These are phyloP conservation scores for Cladobotryum protrusum DNA, from an alignment of 2,329 filamentous ascomycete species.

Conservation along the genomic window DNA sequence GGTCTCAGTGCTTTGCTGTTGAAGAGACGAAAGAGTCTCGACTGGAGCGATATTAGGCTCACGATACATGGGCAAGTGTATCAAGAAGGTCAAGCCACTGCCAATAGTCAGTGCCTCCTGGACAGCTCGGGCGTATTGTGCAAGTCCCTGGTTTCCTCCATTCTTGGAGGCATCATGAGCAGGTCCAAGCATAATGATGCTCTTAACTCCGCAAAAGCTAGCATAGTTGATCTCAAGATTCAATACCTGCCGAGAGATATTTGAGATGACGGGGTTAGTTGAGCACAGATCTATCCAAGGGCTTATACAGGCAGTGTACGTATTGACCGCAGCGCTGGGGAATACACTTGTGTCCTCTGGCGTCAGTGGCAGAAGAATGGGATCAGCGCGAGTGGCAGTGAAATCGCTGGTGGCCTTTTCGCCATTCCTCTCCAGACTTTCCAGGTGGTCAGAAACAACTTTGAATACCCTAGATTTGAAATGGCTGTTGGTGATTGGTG, in stretches of 20 bases:
- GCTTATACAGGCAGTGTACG: conserved; percentile 74
- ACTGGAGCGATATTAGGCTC: conserved; percentile 51
- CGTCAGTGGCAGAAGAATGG: conserved; percentile 62
- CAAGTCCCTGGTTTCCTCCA: conserved; percentile 44
- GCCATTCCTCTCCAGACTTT: conserved; percentile 36
- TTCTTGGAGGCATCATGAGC: conserved; percentile 52
- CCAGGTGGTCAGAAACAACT: conserved; percentile 52
- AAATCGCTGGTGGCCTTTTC: conserved; percentile 33
- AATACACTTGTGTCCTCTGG: conserved; percentile 72
- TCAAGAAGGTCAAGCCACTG: conserved; percentile 69
- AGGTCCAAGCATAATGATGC: conserved; percentile 76
- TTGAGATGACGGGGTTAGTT: conserved; percentile 72
- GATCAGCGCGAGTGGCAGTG: conserved; percentile 46
- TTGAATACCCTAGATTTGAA: conserved; percentile 64
- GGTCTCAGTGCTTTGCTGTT: conserved; percentile 25
- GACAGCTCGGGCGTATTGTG: conserved; percentile 78
- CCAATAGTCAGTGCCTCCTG: conserved; percentile 72
- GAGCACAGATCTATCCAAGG: conserved; percentile 91
- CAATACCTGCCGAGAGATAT: conserved; percentile 82
- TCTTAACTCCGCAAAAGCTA: conserved; percentile 85
- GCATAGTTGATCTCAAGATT: conserved; percentile 91
- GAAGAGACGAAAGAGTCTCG: conserved; percentile 45
- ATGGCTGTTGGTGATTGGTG: conserved; percentile 67
- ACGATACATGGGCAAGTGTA: conserved; percentile 80
- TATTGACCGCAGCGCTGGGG: conserved; percentile 61